Evolutionary conservation across 768 basidiomycete species (phyloP).

Genomic region (Boletus rufocinnamomeus): DNA sequence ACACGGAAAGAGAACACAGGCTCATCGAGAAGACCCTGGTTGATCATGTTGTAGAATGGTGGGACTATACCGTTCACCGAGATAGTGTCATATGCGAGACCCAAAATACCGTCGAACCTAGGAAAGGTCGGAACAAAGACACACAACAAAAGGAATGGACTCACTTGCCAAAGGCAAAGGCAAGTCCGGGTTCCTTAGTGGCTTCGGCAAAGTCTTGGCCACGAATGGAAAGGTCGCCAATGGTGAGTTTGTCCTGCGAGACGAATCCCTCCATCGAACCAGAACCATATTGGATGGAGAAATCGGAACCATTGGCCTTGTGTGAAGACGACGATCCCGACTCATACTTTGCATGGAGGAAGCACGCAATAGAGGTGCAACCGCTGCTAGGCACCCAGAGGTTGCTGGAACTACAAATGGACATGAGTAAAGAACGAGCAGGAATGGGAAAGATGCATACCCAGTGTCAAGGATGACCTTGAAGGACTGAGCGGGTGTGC

Average conservation of each 20-base stretch:
- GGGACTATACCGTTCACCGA: slow-evolving; percentile 91
- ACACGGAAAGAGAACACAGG: slow-evolving; percentile 95
- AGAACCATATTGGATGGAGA: slow-evolving; percentile 92
- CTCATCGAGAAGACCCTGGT: slow-evolving; percentile 75
- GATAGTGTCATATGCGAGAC: slow-evolving; percentile 94
- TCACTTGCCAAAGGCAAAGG: slow-evolving; percentile 95
- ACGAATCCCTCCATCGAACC: slow-evolving; percentile 97
- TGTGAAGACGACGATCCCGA: slow-evolving; percentile 75
- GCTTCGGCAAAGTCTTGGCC: slow-evolving; percentile 93
- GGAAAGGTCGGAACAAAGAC: neutral
- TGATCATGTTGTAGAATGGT: slow-evolving; percentile 93
- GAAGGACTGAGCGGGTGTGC: slow-evolving; percentile 84
- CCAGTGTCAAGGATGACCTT: slow-evolving; percentile 96
- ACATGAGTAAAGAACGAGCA: slow-evolving; percentile 25
- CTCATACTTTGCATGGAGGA: slow-evolving; percentile 94
- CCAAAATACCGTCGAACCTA: slow-evolving; percentile 94
- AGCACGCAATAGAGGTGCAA: slow-evolving; percentile 90
- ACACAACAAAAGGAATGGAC: slow-evolving; percentile 29
- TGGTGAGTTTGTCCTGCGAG: slow-evolving; percentile 75
- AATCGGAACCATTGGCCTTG: slow-evolving; percentile 86
- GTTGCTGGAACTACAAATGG: slow-evolving; percentile 71
- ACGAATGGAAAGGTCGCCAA: slow-evolving; percentile 80
- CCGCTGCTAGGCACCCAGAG: slow-evolving; percentile 87
- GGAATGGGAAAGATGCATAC: slow-evolving; percentile 36
- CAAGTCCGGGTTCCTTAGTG: slow-evolving; percentile 92